These are phyloP conservation scores for Glebionis coronaria DNA, from an alignment of 129 eudicot species.

Conservation along the genomic window DNA sequence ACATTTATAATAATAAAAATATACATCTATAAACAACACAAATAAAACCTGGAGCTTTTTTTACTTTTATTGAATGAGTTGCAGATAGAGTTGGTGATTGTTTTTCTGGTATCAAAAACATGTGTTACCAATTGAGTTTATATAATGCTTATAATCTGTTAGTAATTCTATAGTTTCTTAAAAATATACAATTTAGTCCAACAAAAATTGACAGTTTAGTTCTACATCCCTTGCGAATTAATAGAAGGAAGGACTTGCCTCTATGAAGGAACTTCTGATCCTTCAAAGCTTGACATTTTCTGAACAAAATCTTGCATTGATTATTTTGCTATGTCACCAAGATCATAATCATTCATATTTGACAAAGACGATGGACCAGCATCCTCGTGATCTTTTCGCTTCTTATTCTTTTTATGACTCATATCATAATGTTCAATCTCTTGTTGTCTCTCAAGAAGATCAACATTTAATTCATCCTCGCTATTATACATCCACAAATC, in stretches of 20 bases:
- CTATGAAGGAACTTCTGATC: constrained; percentile 86
- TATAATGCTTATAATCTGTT: no score
- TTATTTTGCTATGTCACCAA: constrained; percentile 72
- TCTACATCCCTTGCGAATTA: no score
- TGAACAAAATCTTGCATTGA: constrained; percentile 78
- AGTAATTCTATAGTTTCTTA: no score
- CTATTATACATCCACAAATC: constrained; percentile 93
- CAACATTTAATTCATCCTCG: constrained; percentile 87
- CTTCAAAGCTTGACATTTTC: constrained; percentile 74
- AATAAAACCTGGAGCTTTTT: no score
- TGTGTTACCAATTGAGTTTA: no score
- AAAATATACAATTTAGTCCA: no score
- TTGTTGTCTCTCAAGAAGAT: constrained; percentile 71
- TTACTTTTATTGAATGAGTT: no score
- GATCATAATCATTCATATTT: constrained; percentile 54
- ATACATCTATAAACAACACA: no score
- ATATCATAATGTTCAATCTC: constrained; percentile 68
- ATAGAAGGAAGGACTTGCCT: constrained; percentile 38
- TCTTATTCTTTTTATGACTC: constrained; percentile 55
- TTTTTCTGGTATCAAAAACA: no score
- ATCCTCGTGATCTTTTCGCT: constrained; percentile 52
- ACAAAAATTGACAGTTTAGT: no score
- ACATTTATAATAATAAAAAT: no score
- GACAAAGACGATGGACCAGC: constrained; percentile 39
- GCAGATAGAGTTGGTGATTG: no score